Evolutionary conservation across 257 asterid species (phyloP), one percentile per base, ranked within the genome.

Genomic region (Paraleonurus japonicus): DNA sequence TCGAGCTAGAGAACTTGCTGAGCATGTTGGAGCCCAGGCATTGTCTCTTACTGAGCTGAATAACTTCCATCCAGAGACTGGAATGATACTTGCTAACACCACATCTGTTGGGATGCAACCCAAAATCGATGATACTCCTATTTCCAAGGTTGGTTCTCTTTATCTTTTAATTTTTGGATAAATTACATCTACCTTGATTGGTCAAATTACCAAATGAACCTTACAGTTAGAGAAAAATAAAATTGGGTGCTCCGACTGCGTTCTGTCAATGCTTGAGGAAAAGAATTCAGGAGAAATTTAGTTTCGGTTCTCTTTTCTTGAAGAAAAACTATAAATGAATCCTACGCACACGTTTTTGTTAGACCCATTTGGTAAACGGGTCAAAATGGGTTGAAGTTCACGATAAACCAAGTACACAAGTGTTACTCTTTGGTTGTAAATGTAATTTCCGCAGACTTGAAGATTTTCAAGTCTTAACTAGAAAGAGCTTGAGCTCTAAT

Each of bases 101-200:
- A 92, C 99, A 37, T 86, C 96, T 20, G 82, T 95, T 0, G 99
- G 98, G n/a, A 95, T 95, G 99, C 98, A 89, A 70, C 99, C 99
- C 7, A 95, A 81, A 67, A 82, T 95, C 39, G 88, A 92, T 23
- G 97, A 92, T 69, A 88, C 99, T 0, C 98, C 98, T 12, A 54
- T 95, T 51, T 68, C 97, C 63, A 89, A 92, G 99, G 99, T 95
- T 77, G 33, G 83, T 67, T 39, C 1, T 51, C 58, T 43, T 69
- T 54, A 70, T 67, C 45, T 32, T 65, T 10, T 26, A 50, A 62
- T 41, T 43, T 43, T 3, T 41, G 20, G 20, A 45, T 45, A 47
- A 47, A 47, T n/a, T 47, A 4, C 54, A 4, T 47, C 22, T 3
- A 4, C 37, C 7, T 32, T 4, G 9, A n/a, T n/a, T n/a, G 17